Percentiles rank a stretch among this genome's conserved stretches.
Evolutionary conservation across 1,284 basidiomycete species (phyloP).

Genomic region (Coniferiporia weirii): DNA sequence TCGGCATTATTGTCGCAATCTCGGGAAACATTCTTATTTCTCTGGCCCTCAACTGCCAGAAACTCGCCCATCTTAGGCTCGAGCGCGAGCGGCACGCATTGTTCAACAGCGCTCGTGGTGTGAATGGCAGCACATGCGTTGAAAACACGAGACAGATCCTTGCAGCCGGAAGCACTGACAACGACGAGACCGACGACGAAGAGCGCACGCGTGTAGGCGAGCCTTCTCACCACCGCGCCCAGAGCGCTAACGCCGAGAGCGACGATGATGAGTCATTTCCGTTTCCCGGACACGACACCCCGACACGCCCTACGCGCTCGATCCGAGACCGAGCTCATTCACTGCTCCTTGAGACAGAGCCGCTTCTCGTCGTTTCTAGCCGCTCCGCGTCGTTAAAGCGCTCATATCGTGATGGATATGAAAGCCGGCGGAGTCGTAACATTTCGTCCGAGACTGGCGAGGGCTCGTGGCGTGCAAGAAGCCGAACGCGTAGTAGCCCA

Average conservation of each 20-base stretch:
- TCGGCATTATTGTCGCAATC: slow-evolving; percentile 83
- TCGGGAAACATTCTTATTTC: slow-evolving; percentile 87
- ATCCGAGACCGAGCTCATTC: slow-evolving; percentile 4
- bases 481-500: background rate
- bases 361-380: slow-evolving; percentile 8
- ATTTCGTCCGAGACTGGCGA: background rate
- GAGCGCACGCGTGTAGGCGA: slow-evolving; percentile 13
- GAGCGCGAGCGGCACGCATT: slow-evolving; percentile 33
- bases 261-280: background rate
- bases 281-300: slow-evolving; percentile 4
- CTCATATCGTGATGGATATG: slow-evolving; percentile 10
- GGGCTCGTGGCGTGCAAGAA: background rate
- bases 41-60: slow-evolving; percentile 86
- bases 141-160: background rate
- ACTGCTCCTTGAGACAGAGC: slow-evolving; percentile 13
- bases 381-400: background rate
- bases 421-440: background rate
- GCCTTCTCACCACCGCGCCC: slow-evolving; percentile 6
- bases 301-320: background rate
- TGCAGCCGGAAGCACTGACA: background rate
- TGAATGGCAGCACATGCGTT: background rate
- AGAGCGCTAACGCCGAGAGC: slow-evolving; percentile 7
- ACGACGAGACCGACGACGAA: slow-evolving; percentile 6
- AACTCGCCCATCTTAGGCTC: slow-evolving; percentile 81
- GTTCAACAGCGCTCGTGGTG: background rate